Evolutionary conservation across 2,329 filamentous ascomycete genomes (phyloP).

Genomic region (Paracamarosporium sp.): DNA sequence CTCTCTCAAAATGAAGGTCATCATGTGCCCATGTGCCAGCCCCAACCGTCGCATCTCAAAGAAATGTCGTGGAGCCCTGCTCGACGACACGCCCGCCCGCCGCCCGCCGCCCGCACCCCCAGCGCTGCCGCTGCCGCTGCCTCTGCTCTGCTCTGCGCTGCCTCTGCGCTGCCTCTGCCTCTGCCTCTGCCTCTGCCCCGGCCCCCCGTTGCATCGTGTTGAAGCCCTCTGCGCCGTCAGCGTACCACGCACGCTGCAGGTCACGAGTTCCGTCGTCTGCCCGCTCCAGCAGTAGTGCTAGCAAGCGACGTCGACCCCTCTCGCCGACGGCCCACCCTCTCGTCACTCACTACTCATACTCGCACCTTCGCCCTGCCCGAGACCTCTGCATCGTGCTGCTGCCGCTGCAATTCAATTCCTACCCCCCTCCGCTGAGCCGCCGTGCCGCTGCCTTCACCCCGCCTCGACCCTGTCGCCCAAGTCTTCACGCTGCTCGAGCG

Average conservation of each 20-base stretch:
- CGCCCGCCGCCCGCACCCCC: neutral
- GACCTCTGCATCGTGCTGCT: too few relatives aligned
- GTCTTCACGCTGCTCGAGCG: too few relatives aligned
- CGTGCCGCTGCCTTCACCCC: slow-evolving; percentile 9
- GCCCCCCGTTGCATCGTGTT: neutral
- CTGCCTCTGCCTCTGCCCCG: neutral
- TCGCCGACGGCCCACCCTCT: neutral
- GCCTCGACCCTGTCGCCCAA: slow-evolving; percentile 9
- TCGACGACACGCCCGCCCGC: neutral
- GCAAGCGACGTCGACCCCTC: neutral
- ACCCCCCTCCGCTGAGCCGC: slow-evolving; percentile 1
- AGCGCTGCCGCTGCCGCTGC: neutral
- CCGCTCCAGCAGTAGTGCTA: neutral
- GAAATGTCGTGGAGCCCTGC: neutral
- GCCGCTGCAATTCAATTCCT: slow-evolving; percentile 2
- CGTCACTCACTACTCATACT: neutral
- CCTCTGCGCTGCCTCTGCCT: too few relatives aligned
- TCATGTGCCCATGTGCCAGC: slow-evolving; percentile 8
- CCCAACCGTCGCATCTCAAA: slow-evolving; percentile 7
- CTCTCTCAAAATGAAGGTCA: neutral
- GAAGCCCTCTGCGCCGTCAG: neutral
- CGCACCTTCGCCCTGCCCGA: slow-evolving; percentile 3
- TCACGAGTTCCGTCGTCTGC: neutral
- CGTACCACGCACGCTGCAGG: neutral
- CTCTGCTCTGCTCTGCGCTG: neutral